These are phyloP conservation scores for Puya raimondii DNA, from an alignment of 176 grass and related monocot genomes.

Conservation along the genomic window DNA sequence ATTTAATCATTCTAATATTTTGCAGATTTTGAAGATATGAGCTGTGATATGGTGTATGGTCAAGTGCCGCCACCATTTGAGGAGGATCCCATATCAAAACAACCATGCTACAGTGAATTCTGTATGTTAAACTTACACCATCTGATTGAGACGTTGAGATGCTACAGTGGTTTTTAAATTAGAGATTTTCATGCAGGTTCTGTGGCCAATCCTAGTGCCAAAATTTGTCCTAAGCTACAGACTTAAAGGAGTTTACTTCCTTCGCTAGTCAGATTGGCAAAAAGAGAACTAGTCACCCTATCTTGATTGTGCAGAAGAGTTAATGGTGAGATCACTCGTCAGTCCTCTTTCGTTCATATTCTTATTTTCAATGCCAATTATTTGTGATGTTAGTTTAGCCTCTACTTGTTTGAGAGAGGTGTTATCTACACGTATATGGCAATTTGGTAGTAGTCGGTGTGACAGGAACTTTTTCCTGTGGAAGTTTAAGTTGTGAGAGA, in stretches of 20 bases:
- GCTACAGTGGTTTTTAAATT: neutral
- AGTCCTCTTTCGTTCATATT: neutral
- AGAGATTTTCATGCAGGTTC: constrained; percentile 41
- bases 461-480: too few species aligned
- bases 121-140: constrained; percentile 36
- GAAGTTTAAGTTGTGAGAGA: too few species aligned
- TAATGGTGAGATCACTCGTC: neutral
- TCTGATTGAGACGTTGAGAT: neutral
- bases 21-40: constrained; percentile 98
- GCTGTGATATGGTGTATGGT: constrained; percentile 92
- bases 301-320: neutral
- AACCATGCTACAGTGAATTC: constrained; percentile 64
- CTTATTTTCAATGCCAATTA: neutral
- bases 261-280: neutral
- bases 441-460: too few species aligned
- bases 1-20: neutral
- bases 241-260: constrained; percentile 6
- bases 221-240: constrained; percentile 68
- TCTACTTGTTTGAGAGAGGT: too few species aligned
- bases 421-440: too few species aligned
- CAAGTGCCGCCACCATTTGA: constrained; percentile 68
- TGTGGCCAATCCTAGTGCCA: constrained; percentile 47
- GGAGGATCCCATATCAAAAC: constrained; percentile 71
- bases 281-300: neutral
- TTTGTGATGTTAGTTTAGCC: too few species aligned